Conservation (phyloP, 2,329 filamentous ascomycete species). For the Exophiala lecanii-corni region DNA sequence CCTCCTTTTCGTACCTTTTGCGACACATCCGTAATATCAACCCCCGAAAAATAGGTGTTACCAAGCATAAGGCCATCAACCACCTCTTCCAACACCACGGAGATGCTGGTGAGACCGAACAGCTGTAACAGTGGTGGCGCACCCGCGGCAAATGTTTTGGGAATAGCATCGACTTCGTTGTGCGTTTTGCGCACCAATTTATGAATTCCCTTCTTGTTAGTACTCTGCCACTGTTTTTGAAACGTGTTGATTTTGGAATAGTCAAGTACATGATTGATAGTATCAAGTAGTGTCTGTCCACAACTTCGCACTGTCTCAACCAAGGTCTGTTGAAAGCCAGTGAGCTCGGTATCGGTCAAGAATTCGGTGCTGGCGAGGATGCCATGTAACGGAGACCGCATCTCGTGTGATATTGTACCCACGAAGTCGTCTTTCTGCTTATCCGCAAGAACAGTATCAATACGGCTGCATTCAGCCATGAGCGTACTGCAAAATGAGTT, state of each 20-base stretch:
- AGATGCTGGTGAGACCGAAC: constrained; percentile 12
- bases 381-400: constrained; percentile 46
- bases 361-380: constrained; percentile 49
- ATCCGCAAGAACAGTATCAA: constrained; percentile 41
- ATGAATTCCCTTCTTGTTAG: constrained; percentile 11
- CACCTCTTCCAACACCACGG: constrained; percentile 17
- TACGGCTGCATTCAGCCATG: constrained; percentile 38
- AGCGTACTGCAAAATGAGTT: constrained; percentile 39
- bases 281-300: constrained; percentile 48
- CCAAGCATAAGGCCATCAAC: constrained; percentile 20
- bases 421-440: constrained; percentile 51
- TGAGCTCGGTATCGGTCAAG: constrained; percentile 41
- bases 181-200: constrained; percentile 28
- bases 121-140: constrained; percentile 17
- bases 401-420: constrained; percentile 49
- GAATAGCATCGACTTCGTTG: constrained; percentile 11
- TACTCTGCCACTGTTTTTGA: constrained; percentile 30
- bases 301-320: constrained; percentile 48
- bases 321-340: constrained; percentile 39
- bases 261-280: constrained; percentile 38
- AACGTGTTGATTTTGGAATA: constrained; percentile 36
- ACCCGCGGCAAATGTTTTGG: constrained; percentile 13
- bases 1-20: constrained; percentile 6
- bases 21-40: constrained; percentile 10
- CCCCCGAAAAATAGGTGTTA: constrained; percentile 9